Evolutionary conservation across 192 early-diverging fungal genomes (phyloP).

Genomic region (Coemansia sp.): DNA sequence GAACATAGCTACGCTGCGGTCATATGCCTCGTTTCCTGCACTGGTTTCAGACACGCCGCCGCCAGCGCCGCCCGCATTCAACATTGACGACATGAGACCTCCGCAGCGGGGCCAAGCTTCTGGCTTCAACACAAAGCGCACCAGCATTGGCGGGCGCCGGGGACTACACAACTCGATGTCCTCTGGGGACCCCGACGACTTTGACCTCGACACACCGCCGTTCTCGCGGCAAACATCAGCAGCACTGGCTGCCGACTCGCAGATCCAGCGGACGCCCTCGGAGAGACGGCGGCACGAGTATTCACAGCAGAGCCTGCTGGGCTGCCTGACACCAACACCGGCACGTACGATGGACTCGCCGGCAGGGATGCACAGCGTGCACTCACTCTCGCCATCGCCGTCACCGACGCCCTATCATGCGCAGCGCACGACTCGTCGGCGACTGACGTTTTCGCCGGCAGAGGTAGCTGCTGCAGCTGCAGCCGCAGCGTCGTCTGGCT

Average conservation of each 20-base stretch:
- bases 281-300: neutral
- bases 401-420: conserved; percentile 16
- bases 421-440: conserved; percentile 21
- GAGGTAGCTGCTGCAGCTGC: conserved; percentile 27
- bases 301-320: conserved; percentile 19
- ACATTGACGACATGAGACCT: neutral
- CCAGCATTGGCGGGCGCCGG: neutral
- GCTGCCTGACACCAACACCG: conserved; percentile 23
- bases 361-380: neutral
- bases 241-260: neutral
- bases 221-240: conserved; percentile 2
- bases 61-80: neutral
- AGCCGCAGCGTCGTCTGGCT: conserved; percentile 23
- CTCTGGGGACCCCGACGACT: conserved; percentile 1
- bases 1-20: conserved; percentile 13
- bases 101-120: neutral
- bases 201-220: conserved; percentile 8
- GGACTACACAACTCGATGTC: neutral
- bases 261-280: neutral
- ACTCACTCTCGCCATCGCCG: conserved; percentile 23
- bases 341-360: conserved; percentile 7
- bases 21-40: conserved; percentile 42
- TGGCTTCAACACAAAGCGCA: neutral
- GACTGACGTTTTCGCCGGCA: conserved; percentile 41
- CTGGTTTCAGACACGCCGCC: conserved; percentile 1